These are phyloP conservation scores for Solanum peruvianum DNA, from an alignment of 257 asterid genomes.

Conservation along the genomic window DNA sequence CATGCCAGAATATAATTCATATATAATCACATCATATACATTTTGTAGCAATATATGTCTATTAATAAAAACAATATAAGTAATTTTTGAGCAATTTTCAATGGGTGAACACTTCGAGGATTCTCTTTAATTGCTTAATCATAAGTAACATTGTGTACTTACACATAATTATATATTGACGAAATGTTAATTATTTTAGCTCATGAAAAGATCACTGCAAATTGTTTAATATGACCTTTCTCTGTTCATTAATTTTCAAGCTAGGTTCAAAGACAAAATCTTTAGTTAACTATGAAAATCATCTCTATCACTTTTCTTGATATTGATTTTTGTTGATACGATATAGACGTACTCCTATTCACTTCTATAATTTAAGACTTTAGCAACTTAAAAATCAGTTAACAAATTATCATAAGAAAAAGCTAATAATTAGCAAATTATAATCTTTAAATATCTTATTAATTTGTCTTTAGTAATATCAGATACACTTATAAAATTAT, in stretches of 20 bases:
- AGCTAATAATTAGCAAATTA: not conserved
- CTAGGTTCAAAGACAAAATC: not conserved
- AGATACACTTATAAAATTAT: not conserved
- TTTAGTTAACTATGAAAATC: not conserved
- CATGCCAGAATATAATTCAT: not conserved
- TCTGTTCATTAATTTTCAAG: not conserved
- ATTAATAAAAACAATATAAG: not conserved
- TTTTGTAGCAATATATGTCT: not conserved
- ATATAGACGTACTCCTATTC: not conserved
- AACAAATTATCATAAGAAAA: not conserved
- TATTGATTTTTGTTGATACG: not conserved
- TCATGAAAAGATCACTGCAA: not conserved
- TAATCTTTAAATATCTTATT: not conserved
- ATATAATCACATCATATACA: not conserved
- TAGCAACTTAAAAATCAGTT: not conserved
- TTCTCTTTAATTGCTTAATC: not conserved
- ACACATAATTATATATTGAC: not conserved
- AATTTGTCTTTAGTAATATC: not conserved
- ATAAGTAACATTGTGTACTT: not conserved
- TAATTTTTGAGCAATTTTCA: not conserved
- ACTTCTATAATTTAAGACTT: not conserved
- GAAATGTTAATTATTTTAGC: not conserved
- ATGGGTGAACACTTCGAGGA: not conserved
- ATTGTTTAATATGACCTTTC: not conserved
- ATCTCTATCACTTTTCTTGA: not conserved